Evolutionary conservation across 2,329 filamentous ascomycete species (phyloP), one percentile per base, ranked within the genome.

Genomic region (Exserohilum turcica): DNA sequence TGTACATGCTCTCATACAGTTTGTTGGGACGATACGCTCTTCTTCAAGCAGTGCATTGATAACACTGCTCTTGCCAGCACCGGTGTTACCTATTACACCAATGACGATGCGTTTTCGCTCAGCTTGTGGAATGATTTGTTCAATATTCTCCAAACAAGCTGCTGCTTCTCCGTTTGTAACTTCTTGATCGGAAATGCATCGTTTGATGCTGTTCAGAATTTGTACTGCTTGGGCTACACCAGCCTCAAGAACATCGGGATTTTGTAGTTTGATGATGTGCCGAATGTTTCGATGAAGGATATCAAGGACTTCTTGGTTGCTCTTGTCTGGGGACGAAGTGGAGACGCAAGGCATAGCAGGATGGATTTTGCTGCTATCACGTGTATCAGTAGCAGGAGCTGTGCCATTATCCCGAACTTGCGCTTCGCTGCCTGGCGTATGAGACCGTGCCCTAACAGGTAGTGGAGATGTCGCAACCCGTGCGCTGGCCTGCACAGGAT

Each of bases 11-110:
- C 82, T 74, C 79, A 86, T 83, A 63, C 84, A 84, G 57, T 82
- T 83, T 0, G 81, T 84, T 0, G 80, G 79, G 0, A 78, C 77
- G 13, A 84, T 71, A n/a, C 80, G 76, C 57, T 87, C 83, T 60
- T 87, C 82, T 27, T 86, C 83, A 0, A 87, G 74, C 29, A 88
- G 64, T 0, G 85, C 84, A 61, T 87, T 88, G 66, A 88, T 86
- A 0, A 87, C 74, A 1, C 81, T 84, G 16, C 79, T 84, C 63
- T 88, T 88, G 0, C 85, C 85, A 1, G 82, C 80, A 0, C 85
- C 84, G 0, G 86, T 87, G 48, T 80, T 83, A 0, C 85, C 85
- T 2, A 85, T 79, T 1, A 88, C 80, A 5, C 84, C 85, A 15
- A 87, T 76, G 0, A 86, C 75, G 1, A 77, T 77, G 13, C 74